Evolutionary conservation across 2,329 filamentous ascomycete species (phyloP).

Genomic region (Curvularia lunata): DNA sequence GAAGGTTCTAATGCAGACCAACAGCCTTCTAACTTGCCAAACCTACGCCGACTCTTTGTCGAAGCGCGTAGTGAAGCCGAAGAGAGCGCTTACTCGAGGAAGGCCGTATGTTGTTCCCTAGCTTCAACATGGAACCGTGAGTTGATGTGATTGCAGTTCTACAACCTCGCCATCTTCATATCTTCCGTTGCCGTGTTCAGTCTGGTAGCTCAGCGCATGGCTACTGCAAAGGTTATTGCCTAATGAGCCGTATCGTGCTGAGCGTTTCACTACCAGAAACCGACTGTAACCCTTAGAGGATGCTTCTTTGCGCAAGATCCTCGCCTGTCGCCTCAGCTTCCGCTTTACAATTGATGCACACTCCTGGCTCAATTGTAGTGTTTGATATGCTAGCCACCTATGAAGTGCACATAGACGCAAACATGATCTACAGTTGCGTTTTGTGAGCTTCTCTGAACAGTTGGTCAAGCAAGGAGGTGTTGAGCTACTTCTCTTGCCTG

Average conservation of each 20-base stretch:
- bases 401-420: too few species aligned
- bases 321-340: too few species aligned
- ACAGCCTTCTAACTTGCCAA: slow-evolving; percentile 81
- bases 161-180: slow-evolving; percentile 96
- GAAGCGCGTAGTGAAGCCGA: slow-evolving; percentile 92
- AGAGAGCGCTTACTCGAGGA: slow-evolving; percentile 91
- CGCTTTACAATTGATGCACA: too few species aligned
- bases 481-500: too few species aligned
- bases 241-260: slow-evolving; percentile 2
- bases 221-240: slow-evolving; percentile 34
- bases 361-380: too few species aligned
- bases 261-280: not conserved
- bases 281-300: not conserved
- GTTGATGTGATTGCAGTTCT: slow-evolving; percentile 69
- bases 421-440: too few species aligned
- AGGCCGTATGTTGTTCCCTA: slow-evolving; percentile 69
- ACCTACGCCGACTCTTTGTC: slow-evolving; percentile 93
- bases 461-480: too few species aligned
- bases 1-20: not conserved
- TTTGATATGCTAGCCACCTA: too few species aligned
- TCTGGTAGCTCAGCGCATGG: slow-evolving; percentile 86
- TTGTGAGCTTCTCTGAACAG: not conserved
- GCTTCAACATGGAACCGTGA: not conserved
- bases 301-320: not conserved
- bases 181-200: slow-evolving; percentile 95